phyloP scores from a whole-genome alignment of 1,284 basidiomycete genomes.

The Pyrrhoderma noxium region DNA sequence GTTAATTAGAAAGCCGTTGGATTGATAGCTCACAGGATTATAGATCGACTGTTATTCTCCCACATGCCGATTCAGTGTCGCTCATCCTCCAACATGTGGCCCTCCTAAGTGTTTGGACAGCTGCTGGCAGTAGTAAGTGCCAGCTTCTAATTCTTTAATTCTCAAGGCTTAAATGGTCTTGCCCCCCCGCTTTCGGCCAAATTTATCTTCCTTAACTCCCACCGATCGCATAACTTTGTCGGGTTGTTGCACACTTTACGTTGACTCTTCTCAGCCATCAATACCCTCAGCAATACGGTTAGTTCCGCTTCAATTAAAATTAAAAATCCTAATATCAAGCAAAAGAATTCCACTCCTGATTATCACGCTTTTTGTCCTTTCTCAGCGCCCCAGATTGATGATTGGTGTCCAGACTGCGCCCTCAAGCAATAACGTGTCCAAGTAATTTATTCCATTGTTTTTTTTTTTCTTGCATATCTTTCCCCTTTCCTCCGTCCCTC shows the following conservation, averaged over 20 bases:
- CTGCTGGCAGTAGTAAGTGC: conserved; percentile 68
- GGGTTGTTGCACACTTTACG: too few relatives aligned
- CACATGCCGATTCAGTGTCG: conserved; percentile 59
- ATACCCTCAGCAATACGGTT: conserved; percentile 61
- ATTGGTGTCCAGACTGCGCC: conserved; percentile 32
- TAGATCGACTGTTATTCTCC: conserved; percentile 57
- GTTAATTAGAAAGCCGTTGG: neutral
- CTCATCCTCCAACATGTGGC: conserved; percentile 43
- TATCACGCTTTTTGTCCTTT: conserved; percentile 8
- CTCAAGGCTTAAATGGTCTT: neutral
- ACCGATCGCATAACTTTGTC: too few relatives aligned
- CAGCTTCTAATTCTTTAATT: neutral
- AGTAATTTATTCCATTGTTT: too few relatives aligned
- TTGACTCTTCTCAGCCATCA: conserved; percentile 39
- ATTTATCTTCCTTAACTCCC: too few relatives aligned
- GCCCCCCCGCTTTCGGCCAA: neutral
- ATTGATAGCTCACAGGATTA: neutral
- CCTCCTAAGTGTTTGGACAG: conserved; percentile 45
- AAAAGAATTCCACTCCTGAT: conserved; percentile 7
- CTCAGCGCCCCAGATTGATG: conserved; percentile 42
- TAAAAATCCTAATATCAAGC: neutral
- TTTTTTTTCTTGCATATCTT: too few relatives aligned
- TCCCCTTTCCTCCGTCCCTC: too few relatives aligned
- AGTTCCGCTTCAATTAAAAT: conserved; percentile 20
- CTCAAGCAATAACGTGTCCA: neutral